Percentiles rank a stretch among this genome's conserved stretches.
phyloP scores from a whole-genome alignment of 192 early-diverging fungal species.

The Coemansia sp. region DNA sequence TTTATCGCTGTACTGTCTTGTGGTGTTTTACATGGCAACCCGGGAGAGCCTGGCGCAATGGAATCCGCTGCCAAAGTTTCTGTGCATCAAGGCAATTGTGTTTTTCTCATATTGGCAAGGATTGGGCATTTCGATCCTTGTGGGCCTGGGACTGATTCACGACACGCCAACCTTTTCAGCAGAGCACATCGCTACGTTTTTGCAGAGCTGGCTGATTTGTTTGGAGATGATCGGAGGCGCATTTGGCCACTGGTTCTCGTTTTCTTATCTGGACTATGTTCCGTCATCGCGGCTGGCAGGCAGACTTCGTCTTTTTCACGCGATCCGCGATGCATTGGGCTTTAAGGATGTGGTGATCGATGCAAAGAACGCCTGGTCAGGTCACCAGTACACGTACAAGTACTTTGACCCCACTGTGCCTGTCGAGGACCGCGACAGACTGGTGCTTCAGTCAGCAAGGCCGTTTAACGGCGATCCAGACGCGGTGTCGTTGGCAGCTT shows the following conservation, averaged over 20 bases:
- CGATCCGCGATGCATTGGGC: slow-evolving; percentile 80
- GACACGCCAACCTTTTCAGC: slow-evolving; percentile 61
- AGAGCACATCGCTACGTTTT: slow-evolving; percentile 73
- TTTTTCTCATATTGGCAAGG: slow-evolving; percentile 97
- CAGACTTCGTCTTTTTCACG: slow-evolving; percentile 74
- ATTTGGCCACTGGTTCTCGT: slow-evolving; percentile 78
- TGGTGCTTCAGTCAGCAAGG: slow-evolving; percentile 56
- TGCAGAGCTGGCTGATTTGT: slow-evolving; percentile 91
- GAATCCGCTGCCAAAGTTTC: slow-evolving; percentile 90
- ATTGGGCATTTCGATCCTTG: slow-evolving; percentile 78
- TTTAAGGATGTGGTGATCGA: slow-evolving; percentile 84
- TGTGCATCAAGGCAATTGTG: slow-evolving; percentile 90
- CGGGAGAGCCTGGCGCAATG: slow-evolving; percentile 71
- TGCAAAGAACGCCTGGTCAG: slow-evolving; percentile 73
- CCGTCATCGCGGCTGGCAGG: slow-evolving; percentile 68
- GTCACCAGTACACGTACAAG: slow-evolving; percentile 75
- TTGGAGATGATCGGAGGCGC: slow-evolving; percentile 87
- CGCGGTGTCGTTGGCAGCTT: neutral
- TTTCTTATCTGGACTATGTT: slow-evolving; percentile 80
- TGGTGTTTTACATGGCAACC: slow-evolving; percentile 86
- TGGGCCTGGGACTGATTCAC: slow-evolving; percentile 71
- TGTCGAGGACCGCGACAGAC: slow-evolving; percentile 56
- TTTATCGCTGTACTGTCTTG: slow-evolving; percentile 80
- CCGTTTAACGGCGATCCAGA: slow-evolving; percentile 8
- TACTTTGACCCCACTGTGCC: slow-evolving; percentile 77